Evolutionary conservation across 2,329 filamentous ascomycete genomes (phyloP).

Genomic region (Aulographum hederae): DNA sequence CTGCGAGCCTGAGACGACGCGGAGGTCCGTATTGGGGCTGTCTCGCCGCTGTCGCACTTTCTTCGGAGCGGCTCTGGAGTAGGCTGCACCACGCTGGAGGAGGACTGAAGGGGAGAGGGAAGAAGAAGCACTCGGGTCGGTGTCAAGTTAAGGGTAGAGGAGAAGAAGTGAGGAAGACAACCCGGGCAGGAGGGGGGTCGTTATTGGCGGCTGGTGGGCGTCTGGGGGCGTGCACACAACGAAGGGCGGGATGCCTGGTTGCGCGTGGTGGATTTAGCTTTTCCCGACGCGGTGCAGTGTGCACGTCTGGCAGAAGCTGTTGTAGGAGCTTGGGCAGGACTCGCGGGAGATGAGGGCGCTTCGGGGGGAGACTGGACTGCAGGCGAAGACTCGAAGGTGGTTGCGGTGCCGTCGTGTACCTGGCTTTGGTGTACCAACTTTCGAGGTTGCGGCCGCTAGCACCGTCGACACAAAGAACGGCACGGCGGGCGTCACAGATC

Average conservation of each 20-base stretch:
- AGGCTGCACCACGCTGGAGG: neutral
- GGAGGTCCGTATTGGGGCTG: too few species aligned
- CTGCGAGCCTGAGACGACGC: too few species aligned
- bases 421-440: too few species aligned
- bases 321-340: neutral
- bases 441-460: too few species aligned
- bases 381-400: neutral
- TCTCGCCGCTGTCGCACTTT: too few species aligned
- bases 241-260: neutral
- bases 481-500: too few species aligned
- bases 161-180: too few species aligned
- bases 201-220: neutral
- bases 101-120: neutral
- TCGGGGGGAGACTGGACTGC: neutral
- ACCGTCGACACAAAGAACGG: too few species aligned
- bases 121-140: neutral
- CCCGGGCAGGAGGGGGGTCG: neutral
- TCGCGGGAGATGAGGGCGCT: neutral
- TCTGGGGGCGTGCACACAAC: neutral
- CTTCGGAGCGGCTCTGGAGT: slow-evolving; percentile 5
- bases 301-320: too few species aligned
- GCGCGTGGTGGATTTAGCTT: too few species aligned
- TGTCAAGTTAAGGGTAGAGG: too few species aligned
- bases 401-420: neutral
- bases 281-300: too few species aligned